Conservation (phyloP, 345 rosid genomes). For the Acer campestre region DNA sequence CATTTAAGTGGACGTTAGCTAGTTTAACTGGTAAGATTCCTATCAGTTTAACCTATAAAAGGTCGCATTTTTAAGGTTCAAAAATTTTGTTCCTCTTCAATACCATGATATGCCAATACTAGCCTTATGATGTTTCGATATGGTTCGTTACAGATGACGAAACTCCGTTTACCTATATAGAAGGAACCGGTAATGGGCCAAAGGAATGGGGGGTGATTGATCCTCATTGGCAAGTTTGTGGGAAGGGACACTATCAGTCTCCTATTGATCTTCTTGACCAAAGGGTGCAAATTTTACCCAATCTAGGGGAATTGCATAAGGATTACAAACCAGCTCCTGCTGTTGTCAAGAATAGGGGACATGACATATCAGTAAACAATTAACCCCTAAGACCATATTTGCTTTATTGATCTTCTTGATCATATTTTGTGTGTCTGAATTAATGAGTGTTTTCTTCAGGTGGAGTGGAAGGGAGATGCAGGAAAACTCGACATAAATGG, state of each 20-base stretch:
- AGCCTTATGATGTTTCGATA: not conserved
- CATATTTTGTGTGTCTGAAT: not conserved
- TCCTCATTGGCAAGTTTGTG: conserved; percentile 57
- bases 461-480: conserved; percentile 68
- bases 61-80: no score
- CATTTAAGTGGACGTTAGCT: not conserved
- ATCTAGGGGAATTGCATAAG: conserved; percentile 39
- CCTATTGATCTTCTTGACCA: conserved; percentile 52
- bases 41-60: no score
- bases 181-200: conserved; percentile 50
- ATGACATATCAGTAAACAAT: conserved; percentile 58
- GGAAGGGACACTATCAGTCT: conserved; percentile 59
- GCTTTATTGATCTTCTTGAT: no score
- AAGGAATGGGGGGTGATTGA: conserved; percentile 46
- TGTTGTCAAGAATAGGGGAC: conserved; percentile 57
- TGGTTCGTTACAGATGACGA: conserved; percentile 44
- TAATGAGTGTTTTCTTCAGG: conserved; percentile 31
- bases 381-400: not conserved
- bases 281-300: conserved; percentile 28
- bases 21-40: not conserved
- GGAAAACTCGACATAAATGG: conserved; percentile 55
- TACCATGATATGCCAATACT: no score
- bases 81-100: no score
- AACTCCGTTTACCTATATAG: conserved; percentile 37
- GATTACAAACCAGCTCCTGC: conserved; percentile 66